Conservation (phyloP, 169 alveolate genomes). For the Pseudocohnilembus persalinus region DNA sequence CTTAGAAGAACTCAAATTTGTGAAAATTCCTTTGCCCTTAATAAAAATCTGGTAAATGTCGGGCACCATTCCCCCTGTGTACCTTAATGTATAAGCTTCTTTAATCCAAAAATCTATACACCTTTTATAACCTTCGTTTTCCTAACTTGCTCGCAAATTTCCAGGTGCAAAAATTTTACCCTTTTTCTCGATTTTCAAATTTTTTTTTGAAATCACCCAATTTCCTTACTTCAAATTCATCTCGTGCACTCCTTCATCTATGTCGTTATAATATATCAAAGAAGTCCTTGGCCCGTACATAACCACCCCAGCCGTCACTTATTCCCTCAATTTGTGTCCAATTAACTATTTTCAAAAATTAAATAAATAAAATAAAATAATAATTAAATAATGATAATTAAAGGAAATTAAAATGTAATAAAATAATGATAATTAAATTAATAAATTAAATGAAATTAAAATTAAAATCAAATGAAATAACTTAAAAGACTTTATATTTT, state of each 20-base stretch:
- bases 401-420: no score
- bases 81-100: slow-evolving; percentile 75
- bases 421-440: no score
- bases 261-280: slow-evolving; percentile 51
- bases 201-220: slow-evolving; percentile 58
- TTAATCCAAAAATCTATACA: slow-evolving; percentile 74
- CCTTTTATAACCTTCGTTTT: slow-evolving; percentile 65
- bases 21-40: slow-evolving; percentile 82
- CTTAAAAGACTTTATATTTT: no score
- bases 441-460: no score
- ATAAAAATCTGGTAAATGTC: slow-evolving; percentile 82
- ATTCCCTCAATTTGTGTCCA: slow-evolving; percentile 59
- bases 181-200: slow-evolving; percentile 43
- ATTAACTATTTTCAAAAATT: slow-evolving; percentile 23
- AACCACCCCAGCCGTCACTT: slow-evolving; percentile 64
- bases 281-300: slow-evolving; percentile 76
- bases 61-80: slow-evolving; percentile 89
- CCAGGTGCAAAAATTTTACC: slow-evolving; percentile 88
- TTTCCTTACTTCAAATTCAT: slow-evolving; percentile 39
- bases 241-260: slow-evolving; percentile 54
- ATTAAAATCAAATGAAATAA: not conserved
- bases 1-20: slow-evolving; percentile 58
- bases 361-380: not conserved
- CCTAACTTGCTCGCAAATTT: slow-evolving; percentile 73
- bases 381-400: not conserved